Base-by-base conservation (phyloP, 1,284 basidiomycete species). In the Heliocybe sulcata region DNA sequence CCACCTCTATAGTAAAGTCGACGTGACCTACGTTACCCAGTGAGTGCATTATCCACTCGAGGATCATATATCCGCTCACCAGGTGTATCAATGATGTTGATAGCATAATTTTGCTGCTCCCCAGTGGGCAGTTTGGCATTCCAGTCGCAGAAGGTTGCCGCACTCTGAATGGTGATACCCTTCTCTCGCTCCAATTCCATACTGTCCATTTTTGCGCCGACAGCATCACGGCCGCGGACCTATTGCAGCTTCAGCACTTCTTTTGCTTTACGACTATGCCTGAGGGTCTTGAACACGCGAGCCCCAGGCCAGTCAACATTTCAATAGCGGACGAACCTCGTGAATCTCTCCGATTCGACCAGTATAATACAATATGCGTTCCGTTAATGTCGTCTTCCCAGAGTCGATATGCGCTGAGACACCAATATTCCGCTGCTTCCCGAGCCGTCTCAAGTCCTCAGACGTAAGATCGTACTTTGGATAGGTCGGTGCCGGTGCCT, bases 171-270 rank as follows among this genome's bases (percentile, higher is more conserved):
- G 27, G 97, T 99, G 66, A 99, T 99, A 51, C 96, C 97, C 75
- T 99, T 99, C 73, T 99, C 97, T 51, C 96, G 80, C 71, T 99
- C 97, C 8, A 99, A 79, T 64, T 99, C 97, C 96, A 99, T 99
- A 65, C 89, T 92, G 73, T 99, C 96, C 97, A 99, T 99, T 78
- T 99, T 99, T 23, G 96, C 97, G 52, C 96, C 97, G 23, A 99
- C 94, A 52, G 88, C 87, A 70, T 99, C 96, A 55, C 90, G 82
- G 42, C 97, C 97, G 62, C 97, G 81, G 60, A 92, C 88, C 88
- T 90, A 61, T 12, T 45, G 48, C 57, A 25, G 4, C 14, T 42
- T 42, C 16, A 42, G 38, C 38, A 20, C 19, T 42, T 35, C 33
- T 35, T n/a, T 42, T 42, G 19, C 16, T 6, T 6, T 20, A 20